phyloP scores from a whole-genome alignment of 768 basidiomycete species.

The Russula foetens region DNA sequence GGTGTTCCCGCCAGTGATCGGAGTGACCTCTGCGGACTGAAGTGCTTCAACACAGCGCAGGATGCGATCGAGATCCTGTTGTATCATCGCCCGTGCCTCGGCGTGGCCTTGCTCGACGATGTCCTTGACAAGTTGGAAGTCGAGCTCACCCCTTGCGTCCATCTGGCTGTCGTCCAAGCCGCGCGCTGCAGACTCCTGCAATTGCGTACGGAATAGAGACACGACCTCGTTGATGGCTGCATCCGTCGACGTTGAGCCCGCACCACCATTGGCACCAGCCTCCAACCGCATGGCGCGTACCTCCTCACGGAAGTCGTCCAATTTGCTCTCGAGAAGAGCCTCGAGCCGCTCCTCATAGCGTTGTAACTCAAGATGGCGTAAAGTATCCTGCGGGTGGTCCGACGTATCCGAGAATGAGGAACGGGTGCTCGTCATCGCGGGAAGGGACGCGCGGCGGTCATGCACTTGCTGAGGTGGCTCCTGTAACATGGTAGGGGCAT shows the following conservation, averaged over 20 bases:
- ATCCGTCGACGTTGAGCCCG: slow-evolving; percentile 38
- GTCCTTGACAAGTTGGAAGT: slow-evolving; percentile 68
- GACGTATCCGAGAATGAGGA: slow-evolving; percentile 39
- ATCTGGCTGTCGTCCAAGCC: slow-evolving; percentile 53
- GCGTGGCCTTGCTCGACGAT: slow-evolving; percentile 60
- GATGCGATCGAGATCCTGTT: slow-evolving; percentile 49
- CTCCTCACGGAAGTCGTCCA: slow-evolving; percentile 42
- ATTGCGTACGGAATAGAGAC: slow-evolving; percentile 56
- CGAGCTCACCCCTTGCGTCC: slow-evolving; percentile 70
- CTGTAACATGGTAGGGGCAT: slow-evolving; percentile 24
- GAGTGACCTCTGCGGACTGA: slow-evolving; percentile 19
- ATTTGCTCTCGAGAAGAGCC: slow-evolving; percentile 61
- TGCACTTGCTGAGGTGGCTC: slow-evolving; percentile 34
- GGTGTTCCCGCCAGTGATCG: slow-evolving; percentile 24
- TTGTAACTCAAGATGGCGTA: slow-evolving; percentile 48
- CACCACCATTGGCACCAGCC: slow-evolving; percentile 23
- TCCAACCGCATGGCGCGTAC: slow-evolving; percentile 23
- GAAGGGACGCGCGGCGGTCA: slow-evolving; percentile 29
- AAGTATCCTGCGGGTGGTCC: slow-evolving; percentile 42
- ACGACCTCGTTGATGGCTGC: slow-evolving; percentile 59
- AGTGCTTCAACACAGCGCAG: slow-evolving; percentile 35
- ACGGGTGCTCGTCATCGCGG: slow-evolving; percentile 38
- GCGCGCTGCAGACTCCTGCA: slow-evolving; percentile 52
- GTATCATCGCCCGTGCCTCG: slow-evolving; percentile 48
- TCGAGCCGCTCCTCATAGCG: slow-evolving; percentile 55